Base-by-base conservation (phyloP, 1,139 yeast genomes). In the Williopsis jadinii region DNA sequence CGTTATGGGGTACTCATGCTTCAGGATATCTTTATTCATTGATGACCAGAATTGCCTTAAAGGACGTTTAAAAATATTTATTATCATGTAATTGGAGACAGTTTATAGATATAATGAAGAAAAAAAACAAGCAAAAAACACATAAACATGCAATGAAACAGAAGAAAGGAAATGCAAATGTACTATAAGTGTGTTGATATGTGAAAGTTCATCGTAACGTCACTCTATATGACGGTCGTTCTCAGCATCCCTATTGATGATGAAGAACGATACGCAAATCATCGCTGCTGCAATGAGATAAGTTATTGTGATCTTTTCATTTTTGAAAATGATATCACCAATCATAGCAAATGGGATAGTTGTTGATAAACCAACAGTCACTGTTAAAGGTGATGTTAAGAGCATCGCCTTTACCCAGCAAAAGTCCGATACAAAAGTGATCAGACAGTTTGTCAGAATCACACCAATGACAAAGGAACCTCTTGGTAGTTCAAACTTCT, bases 391-490 rank as follows among this genome's bases (percentile, higher is more conserved):
- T 38, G 94, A 82, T 1, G 98, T 92, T 58, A 92, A 67, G 30
- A 92, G 70, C 73, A 90, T 94, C 1, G 97, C 95, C 51, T 87
- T 77, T 35, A 95, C 95, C 98, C 98, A 92, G 56, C 95, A 80
- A 52, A 83, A 87, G 59, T 92, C 98, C 36, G 95, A 84, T 13
- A 88, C 64, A 52, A 92, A 80, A 0, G 97, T 87, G 34, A 87
- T 79, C 27, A 75, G 56, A 41, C 92, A 85, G 60, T 92, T 92
- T 37, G 76, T 51, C 1, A 74, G 42, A 10, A 92, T 66, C 5
- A 88, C 66, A 2, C 64, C 48, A 59, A 81, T 66, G 3, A 84
- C 77, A 37, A 68, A 67, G 0, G 62, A 46, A 1, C 75, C 64
- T 1, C 72, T 67, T 1, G 97, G 98, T 35, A 82, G 54, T 52